Evolutionary conservation across 805 yeast genomes (phyloP).

Genomic region (Sungouiella blattae): DNA sequence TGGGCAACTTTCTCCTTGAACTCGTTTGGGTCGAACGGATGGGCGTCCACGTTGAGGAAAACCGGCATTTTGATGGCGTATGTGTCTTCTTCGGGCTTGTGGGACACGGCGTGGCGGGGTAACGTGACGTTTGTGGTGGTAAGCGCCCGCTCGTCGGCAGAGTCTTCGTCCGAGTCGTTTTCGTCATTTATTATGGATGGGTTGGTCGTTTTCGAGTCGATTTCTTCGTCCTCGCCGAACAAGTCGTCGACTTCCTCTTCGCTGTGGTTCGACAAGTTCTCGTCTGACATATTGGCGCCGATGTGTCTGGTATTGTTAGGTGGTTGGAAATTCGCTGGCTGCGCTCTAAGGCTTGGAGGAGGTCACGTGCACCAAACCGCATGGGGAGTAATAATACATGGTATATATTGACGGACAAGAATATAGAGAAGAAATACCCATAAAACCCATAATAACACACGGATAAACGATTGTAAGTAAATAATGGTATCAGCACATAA

Average conservation of each 20-base stretch:
- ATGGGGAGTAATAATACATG: too few relatives aligned
- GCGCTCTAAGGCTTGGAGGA: too few relatives aligned
- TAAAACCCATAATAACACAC: too few relatives aligned
- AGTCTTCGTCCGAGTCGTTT: constrained; percentile 22
- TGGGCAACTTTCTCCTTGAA: constrained; percentile 50
- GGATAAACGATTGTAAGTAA: too few relatives aligned
- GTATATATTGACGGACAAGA: too few relatives aligned
- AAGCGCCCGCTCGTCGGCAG: constrained; percentile 29
- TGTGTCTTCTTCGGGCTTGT: constrained; percentile 32
- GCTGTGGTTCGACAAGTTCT: constrained; percentile 16
- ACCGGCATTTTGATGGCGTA: constrained; percentile 71
- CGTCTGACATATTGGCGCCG: constrained; percentile 26
- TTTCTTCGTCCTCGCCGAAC: constrained; percentile 31
- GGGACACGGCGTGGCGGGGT: constrained; percentile 49
- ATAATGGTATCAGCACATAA: too few relatives aligned
- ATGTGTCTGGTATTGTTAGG: too few relatives aligned
- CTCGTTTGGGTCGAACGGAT: constrained; percentile 76
- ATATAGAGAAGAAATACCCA: too few relatives aligned
- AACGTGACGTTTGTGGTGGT: constrained; percentile 35
- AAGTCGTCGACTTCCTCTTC: constrained; percentile 33
- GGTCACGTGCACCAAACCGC: too few relatives aligned
- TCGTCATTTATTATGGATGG: constrained; percentile 18
- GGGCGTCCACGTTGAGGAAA: constrained; percentile 76
- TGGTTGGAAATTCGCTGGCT: too few relatives aligned
- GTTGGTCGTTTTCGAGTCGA: constrained; percentile 6